These are phyloP conservation scores for Colletotrichum graminicola DNA, from an alignment of 2,329 filamentous ascomycete species.

Conservation along the genomic window DNA sequence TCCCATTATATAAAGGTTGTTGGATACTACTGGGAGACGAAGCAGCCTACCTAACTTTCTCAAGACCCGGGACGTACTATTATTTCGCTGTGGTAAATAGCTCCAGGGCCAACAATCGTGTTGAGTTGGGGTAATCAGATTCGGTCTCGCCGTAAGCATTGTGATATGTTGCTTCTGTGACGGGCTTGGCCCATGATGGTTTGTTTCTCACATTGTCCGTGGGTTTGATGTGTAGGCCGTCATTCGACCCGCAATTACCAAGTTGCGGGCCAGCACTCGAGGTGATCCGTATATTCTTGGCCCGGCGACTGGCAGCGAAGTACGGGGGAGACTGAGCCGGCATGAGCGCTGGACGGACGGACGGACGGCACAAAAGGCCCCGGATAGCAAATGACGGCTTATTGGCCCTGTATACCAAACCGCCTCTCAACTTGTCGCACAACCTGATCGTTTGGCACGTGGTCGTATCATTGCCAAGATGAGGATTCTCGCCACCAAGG, in stretches of 20 bases:
- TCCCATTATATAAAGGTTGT: not conserved
- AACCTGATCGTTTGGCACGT: not conserved
- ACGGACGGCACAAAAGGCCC: not conserved
- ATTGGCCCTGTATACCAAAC: not conserved
- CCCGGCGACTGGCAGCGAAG: not conserved
- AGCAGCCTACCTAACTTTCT: not conserved
- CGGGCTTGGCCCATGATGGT: not conserved
- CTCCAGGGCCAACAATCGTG: not conserved
- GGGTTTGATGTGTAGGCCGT: not conserved
- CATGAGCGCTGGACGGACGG: not conserved
- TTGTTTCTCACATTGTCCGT: not conserved
- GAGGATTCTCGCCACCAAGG: not conserved
- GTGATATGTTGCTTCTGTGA: not conserved
- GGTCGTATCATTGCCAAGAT: not conserved
- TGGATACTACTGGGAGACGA: not conserved
- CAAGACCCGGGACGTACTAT: not conserved
- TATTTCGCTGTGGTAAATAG: conserved; percentile 5
- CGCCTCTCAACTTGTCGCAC: not conserved
- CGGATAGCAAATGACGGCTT: not conserved
- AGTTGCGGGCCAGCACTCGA: not conserved
- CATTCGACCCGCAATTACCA: not conserved
- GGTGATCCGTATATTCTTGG: not conserved
- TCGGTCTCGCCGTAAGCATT: not conserved
- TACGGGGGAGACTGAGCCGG: not conserved
- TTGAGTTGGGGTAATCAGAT: not conserved